A percentile compares a stretch with the other conserved stretches of the same genome.
Conservation (phyloP, 805 yeast species). For the Candida palmyrensis region DNA sequence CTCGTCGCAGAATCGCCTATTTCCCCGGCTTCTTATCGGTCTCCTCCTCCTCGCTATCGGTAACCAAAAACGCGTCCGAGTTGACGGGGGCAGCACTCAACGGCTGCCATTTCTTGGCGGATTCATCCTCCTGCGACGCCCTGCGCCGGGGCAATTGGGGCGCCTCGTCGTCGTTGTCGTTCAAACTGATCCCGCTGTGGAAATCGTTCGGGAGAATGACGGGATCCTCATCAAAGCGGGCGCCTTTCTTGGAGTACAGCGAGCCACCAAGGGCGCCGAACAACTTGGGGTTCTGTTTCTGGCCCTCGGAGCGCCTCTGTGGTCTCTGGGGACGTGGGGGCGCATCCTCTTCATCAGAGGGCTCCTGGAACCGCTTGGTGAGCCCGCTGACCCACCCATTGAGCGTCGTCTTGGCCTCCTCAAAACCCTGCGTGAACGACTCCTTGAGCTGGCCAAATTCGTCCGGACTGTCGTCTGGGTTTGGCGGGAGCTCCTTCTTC, state of each 20-base stretch:
- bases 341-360: constrained; percentile 13
- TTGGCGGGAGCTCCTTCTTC: constrained; percentile 12
- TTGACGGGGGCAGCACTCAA: constrained; percentile 34
- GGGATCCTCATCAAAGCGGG: constrained; percentile 50
- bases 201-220: constrained; percentile 47
- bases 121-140: constrained; percentile 1
- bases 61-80: constrained; percentile 39
- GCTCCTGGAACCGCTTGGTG: constrained; percentile 43
- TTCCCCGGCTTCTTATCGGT: constrained; percentile 4
- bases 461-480: constrained; percentile 36
- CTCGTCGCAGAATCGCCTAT: background rate
- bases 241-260: constrained; percentile 23
- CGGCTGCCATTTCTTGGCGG: constrained; percentile 32
- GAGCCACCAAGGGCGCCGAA: constrained; percentile 46
- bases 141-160: constrained; percentile 15
- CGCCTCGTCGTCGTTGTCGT: constrained; percentile 23
- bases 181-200: constrained; percentile 41
- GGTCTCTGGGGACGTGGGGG: too few species aligned
- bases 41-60: constrained; percentile 41
- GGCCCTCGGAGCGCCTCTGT: background rate
- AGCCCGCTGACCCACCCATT: constrained; percentile 75
- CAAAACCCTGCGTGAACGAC: constrained; percentile 66
- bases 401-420: constrained; percentile 72
- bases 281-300: constrained; percentile 21
- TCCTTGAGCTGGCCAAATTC: constrained; percentile 63